Evolutionary conservation across 441 rosid genomes (phyloP).

Genomic region (Aleurites moluccanus): DNA sequence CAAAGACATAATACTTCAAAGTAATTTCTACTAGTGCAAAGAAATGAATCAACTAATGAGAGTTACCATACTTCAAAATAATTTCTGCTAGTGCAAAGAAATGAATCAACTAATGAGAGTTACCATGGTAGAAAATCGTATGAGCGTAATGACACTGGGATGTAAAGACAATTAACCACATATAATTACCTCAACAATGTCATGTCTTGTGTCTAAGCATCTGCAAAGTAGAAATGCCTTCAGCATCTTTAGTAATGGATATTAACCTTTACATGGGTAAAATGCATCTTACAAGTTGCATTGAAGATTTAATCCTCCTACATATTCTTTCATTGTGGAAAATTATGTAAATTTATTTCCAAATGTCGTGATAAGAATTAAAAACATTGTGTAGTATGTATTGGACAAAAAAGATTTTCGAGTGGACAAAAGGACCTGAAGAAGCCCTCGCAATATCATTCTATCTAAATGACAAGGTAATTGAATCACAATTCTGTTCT

Average conservation of each 20-base stretch:
- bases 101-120: too few species aligned
- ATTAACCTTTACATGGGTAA: not conserved
- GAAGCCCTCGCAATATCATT: constrained; percentile 77
- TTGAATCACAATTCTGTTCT: not conserved
- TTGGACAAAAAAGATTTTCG: constrained; percentile 96
- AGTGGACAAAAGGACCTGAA: constrained; percentile 90
- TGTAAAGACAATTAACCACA: not conserved
- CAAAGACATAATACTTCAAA: not conserved
- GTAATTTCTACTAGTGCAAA: not conserved
- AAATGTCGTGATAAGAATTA: not conserved
- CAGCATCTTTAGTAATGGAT: not conserved
- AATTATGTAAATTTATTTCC: not conserved
- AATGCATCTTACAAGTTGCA: not conserved
- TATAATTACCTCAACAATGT: not conserved
- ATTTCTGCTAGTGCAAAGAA: too few species aligned
- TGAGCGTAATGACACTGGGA: not conserved
- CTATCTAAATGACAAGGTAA: constrained; percentile 79
- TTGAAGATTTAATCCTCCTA: not conserved
- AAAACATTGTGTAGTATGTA: constrained; percentile 65
- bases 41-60: not conserved
- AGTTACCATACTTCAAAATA: too few species aligned
- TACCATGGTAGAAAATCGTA: too few species aligned
- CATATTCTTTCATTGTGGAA: not conserved
- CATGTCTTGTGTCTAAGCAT: not conserved
- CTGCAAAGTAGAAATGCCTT: not conserved